Conservation (phyloP, 441 rosid genomes). For the Corymbia citriodora region DNA sequence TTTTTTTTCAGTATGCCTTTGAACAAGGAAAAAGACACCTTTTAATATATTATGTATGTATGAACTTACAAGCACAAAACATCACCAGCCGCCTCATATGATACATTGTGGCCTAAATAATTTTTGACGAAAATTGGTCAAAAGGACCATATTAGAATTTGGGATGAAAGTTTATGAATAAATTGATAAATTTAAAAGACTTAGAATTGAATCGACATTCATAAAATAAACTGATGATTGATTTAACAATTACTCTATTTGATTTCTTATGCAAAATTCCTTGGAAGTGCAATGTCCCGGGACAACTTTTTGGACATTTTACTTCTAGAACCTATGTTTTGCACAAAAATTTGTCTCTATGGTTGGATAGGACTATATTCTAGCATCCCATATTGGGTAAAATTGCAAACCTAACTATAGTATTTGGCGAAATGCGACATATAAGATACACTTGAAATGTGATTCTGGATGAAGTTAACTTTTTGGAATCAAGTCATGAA, state of each 20-base stretch:
- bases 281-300: background rate
- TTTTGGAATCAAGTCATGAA: background rate
- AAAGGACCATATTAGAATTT: background rate
- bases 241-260: background rate
- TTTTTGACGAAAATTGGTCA: rapidly evolving
- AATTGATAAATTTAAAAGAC: background rate
- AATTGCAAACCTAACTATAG: background rate
- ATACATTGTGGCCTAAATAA: too few species aligned
- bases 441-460: background rate
- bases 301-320: background rate
- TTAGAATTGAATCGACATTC: rapidly evolving
- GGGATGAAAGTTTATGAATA: rapidly evolving
- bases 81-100: rapidly evolving
- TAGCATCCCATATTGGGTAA: background rate
- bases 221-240: background rate
- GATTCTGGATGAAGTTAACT: background rate
- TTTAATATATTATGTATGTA: background rate
- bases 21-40: background rate
- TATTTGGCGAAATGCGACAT: background rate
- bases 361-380: background rate
- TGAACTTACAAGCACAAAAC: background rate
- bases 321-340: background rate
- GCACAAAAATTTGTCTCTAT: background rate
- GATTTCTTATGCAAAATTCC: background rate
- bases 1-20: background rate